Evolutionary conservation across 208 protist species (phyloP).

Genomic region (Vickermania ingenoplastis): DNA sequence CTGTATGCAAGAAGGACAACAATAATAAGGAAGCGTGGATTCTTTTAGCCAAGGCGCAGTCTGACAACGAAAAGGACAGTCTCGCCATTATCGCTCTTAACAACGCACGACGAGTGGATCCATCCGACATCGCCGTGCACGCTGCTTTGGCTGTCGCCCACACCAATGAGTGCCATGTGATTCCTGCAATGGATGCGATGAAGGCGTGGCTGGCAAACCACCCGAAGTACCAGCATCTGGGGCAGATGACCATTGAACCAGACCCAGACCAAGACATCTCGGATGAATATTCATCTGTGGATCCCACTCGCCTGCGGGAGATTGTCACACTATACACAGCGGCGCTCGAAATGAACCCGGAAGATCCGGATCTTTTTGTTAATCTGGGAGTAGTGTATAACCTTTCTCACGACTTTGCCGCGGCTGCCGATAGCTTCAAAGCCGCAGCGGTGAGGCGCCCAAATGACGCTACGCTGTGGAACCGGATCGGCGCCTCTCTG

Average conservation of each 20-base stretch:
- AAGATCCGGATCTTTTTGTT: conserved; percentile 51
- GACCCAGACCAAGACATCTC: conserved; percentile 26
- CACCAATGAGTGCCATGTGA: conserved; percentile 79
- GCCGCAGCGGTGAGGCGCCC: conserved; percentile 60
- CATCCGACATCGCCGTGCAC: conserved; percentile 61
- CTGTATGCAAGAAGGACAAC: conserved; percentile 71
- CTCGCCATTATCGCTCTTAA: conserved; percentile 84
- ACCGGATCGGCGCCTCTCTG: conserved; percentile 86
- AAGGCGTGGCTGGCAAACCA: conserved; percentile 67
- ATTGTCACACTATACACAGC: conserved; percentile 56
- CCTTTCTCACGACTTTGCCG: conserved; percentile 68
- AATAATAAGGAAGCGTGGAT: conserved; percentile 65
- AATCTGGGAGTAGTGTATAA: conserved; percentile 82
- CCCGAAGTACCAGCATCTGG: conserved; percentile 74
- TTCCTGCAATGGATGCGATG: conserved; percentile 60
- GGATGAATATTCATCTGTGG: conserved; percentile 64
- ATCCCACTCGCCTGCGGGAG: conserved; percentile 52
- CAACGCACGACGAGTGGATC: conserved; percentile 55
- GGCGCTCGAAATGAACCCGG: conserved; percentile 72
- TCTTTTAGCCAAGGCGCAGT: conserved; percentile 72
- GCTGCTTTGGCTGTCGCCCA: conserved; percentile 68
- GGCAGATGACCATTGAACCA: conserved; percentile 34
- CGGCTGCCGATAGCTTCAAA: conserved; percentile 64
- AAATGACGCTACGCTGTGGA: conserved; percentile 73
- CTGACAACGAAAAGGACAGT: conserved; percentile 85